Evolutionary conservation across 2,329 filamentous ascomycete genomes (phyloP).

Genomic region (Pseudogymnoascus sp.): DNA sequence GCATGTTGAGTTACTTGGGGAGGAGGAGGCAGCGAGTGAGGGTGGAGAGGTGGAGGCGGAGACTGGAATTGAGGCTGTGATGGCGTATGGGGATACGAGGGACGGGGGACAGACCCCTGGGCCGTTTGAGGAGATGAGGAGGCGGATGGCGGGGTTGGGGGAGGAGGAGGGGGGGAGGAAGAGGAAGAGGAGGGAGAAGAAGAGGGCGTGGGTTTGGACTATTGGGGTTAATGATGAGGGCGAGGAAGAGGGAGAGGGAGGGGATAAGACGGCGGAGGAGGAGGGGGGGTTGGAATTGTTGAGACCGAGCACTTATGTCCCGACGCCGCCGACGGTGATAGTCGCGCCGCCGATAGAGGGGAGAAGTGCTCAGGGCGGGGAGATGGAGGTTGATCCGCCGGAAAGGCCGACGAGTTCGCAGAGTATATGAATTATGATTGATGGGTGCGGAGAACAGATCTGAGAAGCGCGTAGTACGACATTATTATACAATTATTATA

Average conservation of each 20-base stretch:
- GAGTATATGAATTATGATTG: background rate
- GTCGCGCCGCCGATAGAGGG: background rate
- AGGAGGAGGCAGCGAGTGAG: constrained; percentile 39
- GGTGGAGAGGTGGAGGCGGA: constrained; percentile 11
- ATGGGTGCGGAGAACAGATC: background rate
- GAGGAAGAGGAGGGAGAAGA: constrained; percentile 47
- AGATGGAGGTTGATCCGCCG: background rate
- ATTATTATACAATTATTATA: background rate
- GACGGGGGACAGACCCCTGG: constrained; percentile 56
- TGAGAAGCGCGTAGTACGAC: background rate
- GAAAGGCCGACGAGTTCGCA: background rate
- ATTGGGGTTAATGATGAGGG: constrained; percentile 43
- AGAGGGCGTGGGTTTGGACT: constrained; percentile 58
- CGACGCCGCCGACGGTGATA: background rate
- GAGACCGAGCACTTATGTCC: background rate
- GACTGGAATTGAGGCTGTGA: constrained; percentile 29
- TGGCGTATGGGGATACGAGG: constrained; percentile 47
- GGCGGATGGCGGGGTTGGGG: constrained; percentile 43
- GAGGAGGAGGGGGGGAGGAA: constrained; percentile 38
- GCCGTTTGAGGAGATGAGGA: constrained; percentile 54
- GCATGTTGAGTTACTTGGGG: constrained; percentile 53
- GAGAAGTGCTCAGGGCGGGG: background rate
- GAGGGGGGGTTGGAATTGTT: background rate
- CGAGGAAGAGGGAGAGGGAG: constrained; percentile 32
- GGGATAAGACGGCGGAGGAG: constrained; percentile 28